phyloP scores from a whole-genome alignment of 352 stramenopile genomes.

The Phytophthora tubulina region DNA sequence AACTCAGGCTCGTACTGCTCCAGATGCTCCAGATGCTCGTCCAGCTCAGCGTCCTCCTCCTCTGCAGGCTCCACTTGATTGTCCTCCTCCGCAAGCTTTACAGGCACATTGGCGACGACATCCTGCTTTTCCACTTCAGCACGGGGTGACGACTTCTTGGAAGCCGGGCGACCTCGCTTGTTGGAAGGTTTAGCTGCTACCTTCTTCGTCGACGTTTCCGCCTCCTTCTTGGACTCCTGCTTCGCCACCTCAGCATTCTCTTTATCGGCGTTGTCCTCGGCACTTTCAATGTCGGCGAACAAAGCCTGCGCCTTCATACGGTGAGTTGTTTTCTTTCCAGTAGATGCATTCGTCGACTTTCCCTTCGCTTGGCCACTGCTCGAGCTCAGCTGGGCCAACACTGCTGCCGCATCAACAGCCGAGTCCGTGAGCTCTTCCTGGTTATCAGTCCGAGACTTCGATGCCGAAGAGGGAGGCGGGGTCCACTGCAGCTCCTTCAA shows the following conservation, averaged over 20 bases:
- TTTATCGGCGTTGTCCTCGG: constrained; percentile 16
- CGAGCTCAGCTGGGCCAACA: constrained; percentile 35
- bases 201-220: constrained; percentile 14
- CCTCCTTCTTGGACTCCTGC: background rate
- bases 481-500: constrained; percentile 74
- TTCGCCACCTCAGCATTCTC: constrained; percentile 9
- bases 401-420: constrained; percentile 28
- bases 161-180: constrained; percentile 25
- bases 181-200: constrained; percentile 3
- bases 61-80: constrained; percentile 25
- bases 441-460: constrained; percentile 22
- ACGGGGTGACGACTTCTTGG: constrained; percentile 21
- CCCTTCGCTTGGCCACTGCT: constrained; percentile 18
- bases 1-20: constrained; percentile 59
- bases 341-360: constrained; percentile 1
- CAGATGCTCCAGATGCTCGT: constrained; percentile 49
- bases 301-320: constrained; percentile 48
- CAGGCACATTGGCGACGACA: background rate
- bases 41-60: constrained; percentile 35
- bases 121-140: constrained; percentile 12
- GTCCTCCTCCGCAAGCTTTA: background rate
- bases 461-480: constrained; percentile 22
- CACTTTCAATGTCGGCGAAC: constrained; percentile 35
- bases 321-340: constrained; percentile 34
- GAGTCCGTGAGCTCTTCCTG: constrained; percentile 27